Evolutionary conservation across 192 early-diverging fungal genomes (phyloP).

Genomic region (Coemansia sp.): DNA sequence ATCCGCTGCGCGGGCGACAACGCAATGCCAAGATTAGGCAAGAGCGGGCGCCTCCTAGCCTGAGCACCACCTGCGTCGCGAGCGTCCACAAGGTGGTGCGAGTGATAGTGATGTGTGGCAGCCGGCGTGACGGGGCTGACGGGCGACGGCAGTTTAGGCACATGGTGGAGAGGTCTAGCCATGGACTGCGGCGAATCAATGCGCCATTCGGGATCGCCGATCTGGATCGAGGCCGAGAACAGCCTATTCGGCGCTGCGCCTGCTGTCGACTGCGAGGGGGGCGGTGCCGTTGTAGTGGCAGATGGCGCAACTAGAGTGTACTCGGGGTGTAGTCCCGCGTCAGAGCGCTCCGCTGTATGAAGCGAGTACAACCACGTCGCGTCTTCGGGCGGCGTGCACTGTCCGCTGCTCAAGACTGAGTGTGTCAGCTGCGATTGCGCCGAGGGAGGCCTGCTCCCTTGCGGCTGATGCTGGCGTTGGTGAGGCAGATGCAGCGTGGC

Average conservation of each 20-base stretch:
- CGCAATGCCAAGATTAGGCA: not conserved
- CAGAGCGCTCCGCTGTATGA: not conserved
- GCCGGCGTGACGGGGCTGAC: conserved; percentile 21
- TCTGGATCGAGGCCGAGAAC: conserved; percentile 46
- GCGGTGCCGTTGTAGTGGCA: not conserved
- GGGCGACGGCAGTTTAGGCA: conserved; percentile 35
- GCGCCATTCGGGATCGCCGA: conserved; percentile 57
- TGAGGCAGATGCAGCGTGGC: not conserved
- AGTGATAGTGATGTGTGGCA: not conserved
- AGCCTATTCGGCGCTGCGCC: conserved; percentile 10
- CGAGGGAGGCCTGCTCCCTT: conserved; percentile 16
- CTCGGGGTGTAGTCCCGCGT: not conserved
- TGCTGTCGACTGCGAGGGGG: conserved; percentile 1
- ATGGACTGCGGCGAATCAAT: conserved; percentile 45
- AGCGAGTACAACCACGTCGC: not conserved
- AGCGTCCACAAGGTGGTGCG: not conserved
- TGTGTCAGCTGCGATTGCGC: conserved; percentile 1
- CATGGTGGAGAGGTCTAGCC: conserved; percentile 3
- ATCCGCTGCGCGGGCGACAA: not conserved
- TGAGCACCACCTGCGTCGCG: not conserved
- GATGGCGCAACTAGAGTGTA: conserved; percentile 21
- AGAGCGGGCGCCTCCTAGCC: not conserved
- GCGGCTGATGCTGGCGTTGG: conserved; percentile 8
- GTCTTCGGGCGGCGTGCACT: conserved; percentile 44
- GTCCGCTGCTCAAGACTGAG: conserved; percentile 11